Evolutionary conservation across 2,329 filamentous ascomycete species (phyloP).

Genomic region (Furcasterigmium sp.): DNA sequence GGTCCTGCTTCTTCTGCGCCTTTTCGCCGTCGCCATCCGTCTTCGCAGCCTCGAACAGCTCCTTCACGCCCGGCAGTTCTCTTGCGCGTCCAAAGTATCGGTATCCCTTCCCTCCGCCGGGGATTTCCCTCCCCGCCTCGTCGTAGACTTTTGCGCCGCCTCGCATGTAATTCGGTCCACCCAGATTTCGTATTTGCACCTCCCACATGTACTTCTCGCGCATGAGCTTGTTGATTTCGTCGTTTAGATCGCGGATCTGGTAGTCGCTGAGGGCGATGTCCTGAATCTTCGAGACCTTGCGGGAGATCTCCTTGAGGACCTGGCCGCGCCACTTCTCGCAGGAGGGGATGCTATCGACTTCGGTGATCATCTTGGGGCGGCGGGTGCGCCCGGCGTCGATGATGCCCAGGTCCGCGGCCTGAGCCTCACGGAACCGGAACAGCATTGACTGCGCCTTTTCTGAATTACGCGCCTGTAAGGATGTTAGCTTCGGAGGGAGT

Average conservation of each 20-base stretch:
- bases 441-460: slow-evolving; percentile 99
- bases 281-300: slow-evolving; percentile 95
- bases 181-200: slow-evolving; percentile 87
- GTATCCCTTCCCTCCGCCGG: slow-evolving; percentile 80
- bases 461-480: slow-evolving; percentile 79
- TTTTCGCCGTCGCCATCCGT: slow-evolving; percentile 53
- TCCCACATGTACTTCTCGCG: slow-evolving; percentile 99
- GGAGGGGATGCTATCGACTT: slow-evolving; percentile 73
- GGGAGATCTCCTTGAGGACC: slow-evolving; percentile 92
- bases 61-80: slow-evolving; percentile 91
- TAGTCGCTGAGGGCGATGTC: slow-evolving; percentile 88
- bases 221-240: slow-evolving; percentile 99
- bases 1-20: slow-evolving; percentile 61
- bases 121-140: slow-evolving; percentile 66
- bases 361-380: slow-evolving; percentile 85
- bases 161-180: slow-evolving; percentile 96
- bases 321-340: slow-evolving; percentile 99
- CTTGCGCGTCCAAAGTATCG: slow-evolving; percentile 87
- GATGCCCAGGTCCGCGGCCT: slow-evolving; percentile 93
- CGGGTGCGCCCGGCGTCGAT: slow-evolving; percentile 87
- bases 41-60: slow-evolving; percentile 77
- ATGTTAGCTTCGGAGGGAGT: not conserved
- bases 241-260: slow-evolving; percentile 96
- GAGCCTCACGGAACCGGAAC: slow-evolving; percentile 97
- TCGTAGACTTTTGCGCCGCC: slow-evolving; percentile 66